Evolutionary conservation across 2,329 filamentous ascomycete species (phyloP), one percentile per base, ranked within the genome.

Genomic region (Balansia obtecta): DNA sequence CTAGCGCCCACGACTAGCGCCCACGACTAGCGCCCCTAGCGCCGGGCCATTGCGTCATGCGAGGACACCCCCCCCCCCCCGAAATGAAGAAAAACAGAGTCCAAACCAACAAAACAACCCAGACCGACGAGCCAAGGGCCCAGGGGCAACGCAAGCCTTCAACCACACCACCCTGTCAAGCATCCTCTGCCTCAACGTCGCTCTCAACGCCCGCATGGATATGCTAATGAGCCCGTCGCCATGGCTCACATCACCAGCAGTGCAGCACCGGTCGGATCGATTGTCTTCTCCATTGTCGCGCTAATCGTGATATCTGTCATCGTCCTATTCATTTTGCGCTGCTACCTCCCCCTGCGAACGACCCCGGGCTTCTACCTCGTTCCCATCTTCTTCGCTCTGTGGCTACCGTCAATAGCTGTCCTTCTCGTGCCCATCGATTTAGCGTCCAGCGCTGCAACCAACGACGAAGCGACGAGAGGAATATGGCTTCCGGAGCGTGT

Each of bases 371-470:
- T 94, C 68, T 82, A 97, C 47, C 77, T 89, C 47, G 77, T 96
- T 1, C 91, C 93, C 37, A 88, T 98, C 54, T 98, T 98, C 71
- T 85, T 98, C 57, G 88, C 91, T n/a, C 77, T 98, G 58, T 90
- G 88, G 62, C 80, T 98, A 6, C 94, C 93, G 11, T 88, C 88
- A 45, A 90, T 86, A 65, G 91, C 95, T 61, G 81, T 97, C 22
- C 74, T 98, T 22, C 79, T 98, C 20, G 89, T 98, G 7, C 93
- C 93, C 5, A 94, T 98, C 65, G 93, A 98, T 67, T 81, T 98
- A 57, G 90, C 91, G 1, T 95, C 90, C 7, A 91, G 80, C 62
- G 84, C 87, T 20, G 77, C 81, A 45, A 82, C 82, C 47, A 82
- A 86, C 53, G 84, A 86, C 66, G 81, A 79, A 53, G 76, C 79